phyloP scores from a whole-genome alignment of 1,284 basidiomycete genomes.

The Mycena citricolor region DNA sequence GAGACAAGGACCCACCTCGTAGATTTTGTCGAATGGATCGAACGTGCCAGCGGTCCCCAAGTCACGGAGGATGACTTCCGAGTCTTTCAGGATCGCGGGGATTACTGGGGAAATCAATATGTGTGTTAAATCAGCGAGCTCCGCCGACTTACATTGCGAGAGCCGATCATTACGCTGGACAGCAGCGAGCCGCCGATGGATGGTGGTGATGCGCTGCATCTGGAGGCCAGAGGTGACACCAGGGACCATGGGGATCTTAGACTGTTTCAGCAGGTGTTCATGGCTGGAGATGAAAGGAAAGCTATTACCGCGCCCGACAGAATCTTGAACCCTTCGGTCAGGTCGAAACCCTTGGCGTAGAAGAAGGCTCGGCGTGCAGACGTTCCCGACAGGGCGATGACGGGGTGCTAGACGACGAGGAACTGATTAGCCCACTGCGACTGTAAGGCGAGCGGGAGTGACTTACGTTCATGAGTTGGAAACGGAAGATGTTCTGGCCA shows the following conservation, averaged over 20 bases:
- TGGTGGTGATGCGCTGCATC: slow-evolving; percentile 54
- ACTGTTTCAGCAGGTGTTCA: slow-evolving; percentile 11
- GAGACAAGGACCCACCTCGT: slow-evolving; percentile 50
- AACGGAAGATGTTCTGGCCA: slow-evolving; percentile 62
- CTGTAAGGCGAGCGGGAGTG: slow-evolving; percentile 21
- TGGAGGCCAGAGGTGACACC: slow-evolving; percentile 71
- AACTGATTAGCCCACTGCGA: slow-evolving; percentile 9
- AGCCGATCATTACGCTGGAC: slow-evolving; percentile 62
- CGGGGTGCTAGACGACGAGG: slow-evolving; percentile 50
- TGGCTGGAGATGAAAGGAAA: slow-evolving; percentile 10
- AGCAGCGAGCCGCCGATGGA: slow-evolving; percentile 65
- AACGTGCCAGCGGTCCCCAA: slow-evolving; percentile 63
- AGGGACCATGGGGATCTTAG: slow-evolving; percentile 67
- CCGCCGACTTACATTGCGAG: slow-evolving; percentile 48
- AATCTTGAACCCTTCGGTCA: slow-evolving; percentile 73
- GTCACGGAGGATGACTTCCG: slow-evolving; percentile 51
- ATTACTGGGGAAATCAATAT: slow-evolving; percentile 46
- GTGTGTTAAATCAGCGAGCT: slow-evolving; percentile 4
- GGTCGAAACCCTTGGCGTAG: slow-evolving; percentile 62
- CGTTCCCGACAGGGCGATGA: slow-evolving; percentile 72
- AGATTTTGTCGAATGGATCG: slow-evolving; percentile 69
- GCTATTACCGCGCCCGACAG: slow-evolving; percentile 63
- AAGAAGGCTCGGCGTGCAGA: slow-evolving; percentile 68
- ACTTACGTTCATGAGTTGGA: slow-evolving; percentile 61
- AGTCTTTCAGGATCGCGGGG: slow-evolving; percentile 61